phyloP scores from a whole-genome alignment of 176 grass and related monocot genomes.

The Aegilops longissima region DNA sequence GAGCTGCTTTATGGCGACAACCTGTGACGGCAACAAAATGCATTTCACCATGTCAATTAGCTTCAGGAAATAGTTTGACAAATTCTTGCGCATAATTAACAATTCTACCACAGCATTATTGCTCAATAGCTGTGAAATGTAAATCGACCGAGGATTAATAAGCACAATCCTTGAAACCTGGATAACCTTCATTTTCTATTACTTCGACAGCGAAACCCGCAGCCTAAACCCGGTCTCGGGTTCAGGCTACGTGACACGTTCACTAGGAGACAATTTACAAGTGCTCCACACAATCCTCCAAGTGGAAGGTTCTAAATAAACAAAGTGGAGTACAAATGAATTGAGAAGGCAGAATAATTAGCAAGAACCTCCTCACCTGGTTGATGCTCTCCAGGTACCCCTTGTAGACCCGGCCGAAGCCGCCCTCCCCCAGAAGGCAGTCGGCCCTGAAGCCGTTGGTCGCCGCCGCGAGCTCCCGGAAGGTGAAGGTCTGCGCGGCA shows the following conservation, averaged over 20 bases:
- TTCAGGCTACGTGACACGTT: background rate
- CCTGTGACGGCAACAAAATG: slow-evolving; percentile 17
- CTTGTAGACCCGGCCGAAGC: slow-evolving; percentile 82
- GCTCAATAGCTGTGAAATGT: background rate
- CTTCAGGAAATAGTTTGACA: background rate
- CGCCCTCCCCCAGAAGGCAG: slow-evolving; percentile 75
- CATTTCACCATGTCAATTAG: slow-evolving; percentile 1
- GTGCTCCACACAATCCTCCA: background rate
- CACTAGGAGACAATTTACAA: background rate
- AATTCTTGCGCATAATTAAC: background rate
- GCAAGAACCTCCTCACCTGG: slow-evolving; percentile 42
- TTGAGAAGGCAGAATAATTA: background rate
- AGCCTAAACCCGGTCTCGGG: background rate
- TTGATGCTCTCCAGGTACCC: slow-evolving; percentile 57
- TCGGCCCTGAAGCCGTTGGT: slow-evolving; percentile 69
- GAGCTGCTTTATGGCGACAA: slow-evolving; percentile 69
- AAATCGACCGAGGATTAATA: background rate
- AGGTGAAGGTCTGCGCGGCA: slow-evolving; percentile 68
- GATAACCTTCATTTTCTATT: background rate
- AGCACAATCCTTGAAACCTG: background rate
- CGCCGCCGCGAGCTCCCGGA: slow-evolving; percentile 56
- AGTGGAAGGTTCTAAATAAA: background rate
- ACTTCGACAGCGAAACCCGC: background rate
- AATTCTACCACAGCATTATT: no score
- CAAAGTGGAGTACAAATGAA: background rate